Conservation (phyloP, 352 stramenopile species). For the Globisporangium uncinulatum region DNA sequence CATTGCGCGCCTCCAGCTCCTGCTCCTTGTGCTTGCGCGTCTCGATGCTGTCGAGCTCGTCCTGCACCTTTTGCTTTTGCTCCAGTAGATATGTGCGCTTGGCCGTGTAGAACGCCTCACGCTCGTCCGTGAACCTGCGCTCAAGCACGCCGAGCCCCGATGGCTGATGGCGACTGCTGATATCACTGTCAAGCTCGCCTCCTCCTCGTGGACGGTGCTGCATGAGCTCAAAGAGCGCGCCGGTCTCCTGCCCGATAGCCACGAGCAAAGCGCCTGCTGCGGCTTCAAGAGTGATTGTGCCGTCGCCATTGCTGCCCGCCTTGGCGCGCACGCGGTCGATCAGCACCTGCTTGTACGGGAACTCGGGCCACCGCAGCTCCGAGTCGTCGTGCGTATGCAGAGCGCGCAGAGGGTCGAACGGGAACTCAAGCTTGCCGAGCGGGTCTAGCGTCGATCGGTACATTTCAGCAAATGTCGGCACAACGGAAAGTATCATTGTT, state of each 20-base stretch:
- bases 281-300: constrained; percentile 24
- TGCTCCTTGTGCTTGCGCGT: constrained; percentile 21
- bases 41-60: constrained; percentile 29
- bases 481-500: no score
- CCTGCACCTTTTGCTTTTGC: constrained; percentile 31
- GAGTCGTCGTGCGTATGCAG: constrained; percentile 41
- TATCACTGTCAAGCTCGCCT: background rate
- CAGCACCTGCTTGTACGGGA: constrained; percentile 60
- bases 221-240: constrained; percentile 39
- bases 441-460: constrained; percentile 42
- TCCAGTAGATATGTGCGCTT: constrained; percentile 40
- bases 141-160: constrained; percentile 16
- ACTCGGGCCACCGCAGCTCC: constrained; percentile 49
- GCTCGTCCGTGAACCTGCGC: constrained; percentile 37
- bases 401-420: constrained; percentile 47
- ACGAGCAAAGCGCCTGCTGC: constrained; percentile 53
- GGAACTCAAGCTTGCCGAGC: constrained; percentile 33
- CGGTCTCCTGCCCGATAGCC: constrained; percentile 28
- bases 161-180: constrained; percentile 2
- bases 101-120: constrained; percentile 32
- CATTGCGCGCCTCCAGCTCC: constrained; percentile 24
- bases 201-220: constrained; percentile 19
- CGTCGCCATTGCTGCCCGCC: constrained; percentile 14
- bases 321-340: constrained; percentile 47
- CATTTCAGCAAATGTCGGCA: constrained; percentile 20